These are phyloP conservation scores for Glebionis coronaria DNA, from an alignment of 129 eudicot species.

Conservation along the genomic window DNA sequence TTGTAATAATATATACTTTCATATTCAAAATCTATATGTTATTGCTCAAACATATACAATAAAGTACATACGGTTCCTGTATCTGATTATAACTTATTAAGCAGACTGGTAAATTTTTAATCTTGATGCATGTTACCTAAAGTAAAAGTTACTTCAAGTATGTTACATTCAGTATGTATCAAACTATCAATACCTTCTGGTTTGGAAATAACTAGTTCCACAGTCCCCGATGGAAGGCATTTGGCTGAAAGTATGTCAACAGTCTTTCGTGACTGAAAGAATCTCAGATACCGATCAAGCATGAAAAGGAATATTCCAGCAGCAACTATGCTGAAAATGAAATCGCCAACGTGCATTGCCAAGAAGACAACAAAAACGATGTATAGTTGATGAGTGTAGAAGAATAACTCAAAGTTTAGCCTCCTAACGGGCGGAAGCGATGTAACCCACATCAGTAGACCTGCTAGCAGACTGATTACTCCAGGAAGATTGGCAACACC, in stretches of 20 bases:
- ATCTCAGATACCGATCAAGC: slow-evolving; percentile 87
- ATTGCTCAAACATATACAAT: neutral
- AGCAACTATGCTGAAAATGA: slow-evolving; percentile 51
- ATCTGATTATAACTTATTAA: too few species aligned
- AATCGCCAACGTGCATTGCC: slow-evolving; percentile 88
- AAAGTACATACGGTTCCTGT: neutral
- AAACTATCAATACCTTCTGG: slow-evolving; percentile 53
- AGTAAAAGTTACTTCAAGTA: neutral
- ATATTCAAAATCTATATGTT: neutral
- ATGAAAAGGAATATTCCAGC: slow-evolving; percentile 80
- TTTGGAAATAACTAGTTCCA: slow-evolving; percentile 78
- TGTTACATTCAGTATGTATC: too few species aligned
- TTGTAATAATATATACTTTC: neutral
- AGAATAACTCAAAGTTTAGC: slow-evolving; percentile 70
- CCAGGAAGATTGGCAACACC: slow-evolving; percentile 80
- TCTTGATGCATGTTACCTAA: too few species aligned
- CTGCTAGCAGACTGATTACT: slow-evolving; percentile 74
- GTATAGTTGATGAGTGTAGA: slow-evolving; percentile 90
- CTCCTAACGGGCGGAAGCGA: slow-evolving; percentile 78
- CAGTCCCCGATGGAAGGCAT: slow-evolving; percentile 79
- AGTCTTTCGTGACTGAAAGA: slow-evolving; percentile 73
- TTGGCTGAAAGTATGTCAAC: slow-evolving; percentile 74
- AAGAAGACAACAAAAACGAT: slow-evolving; percentile 74
- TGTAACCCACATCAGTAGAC: slow-evolving; percentile 91
- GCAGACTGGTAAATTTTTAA: too few species aligned